phyloP scores from a whole-genome alignment of 2,329 filamentous ascomycete genomes.

The Fusarium veterinarium region DNA sequence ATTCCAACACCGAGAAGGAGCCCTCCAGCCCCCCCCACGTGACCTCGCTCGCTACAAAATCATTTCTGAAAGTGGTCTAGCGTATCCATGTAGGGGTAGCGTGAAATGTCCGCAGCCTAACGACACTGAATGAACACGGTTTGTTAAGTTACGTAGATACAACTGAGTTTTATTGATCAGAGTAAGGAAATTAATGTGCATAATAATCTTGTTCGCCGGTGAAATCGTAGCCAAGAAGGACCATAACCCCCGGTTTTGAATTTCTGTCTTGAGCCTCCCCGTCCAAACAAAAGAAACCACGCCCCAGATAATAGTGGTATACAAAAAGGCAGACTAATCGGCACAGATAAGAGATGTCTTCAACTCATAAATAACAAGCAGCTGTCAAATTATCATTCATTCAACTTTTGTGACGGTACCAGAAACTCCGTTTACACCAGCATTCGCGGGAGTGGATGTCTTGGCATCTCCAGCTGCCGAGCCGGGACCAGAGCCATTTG shows the following conservation, averaged over 20 bases:
- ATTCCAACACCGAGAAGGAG: constrained; percentile 6
- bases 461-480: constrained; percentile 65
- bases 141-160: not conserved
- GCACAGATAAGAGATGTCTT: constrained; percentile 39
- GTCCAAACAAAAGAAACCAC: constrained; percentile 38
- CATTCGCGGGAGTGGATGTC: constrained; percentile 59
- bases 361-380: constrained; percentile 38
- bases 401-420: constrained; percentile 61
- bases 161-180: constrained; percentile 29
- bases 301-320: constrained; percentile 37
- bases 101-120: not conserved
- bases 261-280: constrained; percentile 33
- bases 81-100: not conserved
- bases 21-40: constrained; percentile 5
- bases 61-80: not conserved
- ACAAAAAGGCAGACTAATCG: constrained; percentile 37
- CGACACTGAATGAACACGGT: not conserved
- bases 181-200: constrained; percentile 38
- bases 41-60: not conserved
- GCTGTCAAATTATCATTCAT: constrained; percentile 39
- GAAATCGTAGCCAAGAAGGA: constrained; percentile 48
- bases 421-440: constrained; percentile 58
- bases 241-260: constrained; percentile 36
- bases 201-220: constrained; percentile 45
- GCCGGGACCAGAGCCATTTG: constrained; percentile 59